Base-by-base conservation (phyloP, 305 asterid species). In the Fraxinus angustifolia region DNA sequence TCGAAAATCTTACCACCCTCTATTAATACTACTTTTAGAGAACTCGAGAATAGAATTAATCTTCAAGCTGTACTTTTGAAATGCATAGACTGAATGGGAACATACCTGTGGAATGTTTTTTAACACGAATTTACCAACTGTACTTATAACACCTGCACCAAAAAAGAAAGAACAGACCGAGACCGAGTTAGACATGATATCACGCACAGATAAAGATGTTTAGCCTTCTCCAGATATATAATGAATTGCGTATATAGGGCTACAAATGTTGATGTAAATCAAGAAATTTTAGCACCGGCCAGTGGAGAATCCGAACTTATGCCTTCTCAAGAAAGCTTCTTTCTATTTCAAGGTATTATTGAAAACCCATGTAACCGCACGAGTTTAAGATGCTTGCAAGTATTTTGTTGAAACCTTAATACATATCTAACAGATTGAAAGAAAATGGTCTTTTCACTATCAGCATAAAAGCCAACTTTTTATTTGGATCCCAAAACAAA, bases 91-190 rank as follows among this genome's bases (percentile, higher is more conserved):
- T 75, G 36, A 6, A 35, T 3, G 17, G 38, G 19, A 60, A 75
- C n/a, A 8, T 78, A 91, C 96, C 91, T 86, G 93, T 71, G 83
- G 88, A 87, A 87, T 90, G 79, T 84, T 84, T 78, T 92, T 92
- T 4, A 88, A 62, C 82, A 88, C 33, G 28, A 89, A 56, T 79
- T 62, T 82, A 73, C 92, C 92, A 60, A 89, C 23, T 6, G 88
- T 65, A 75, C 82, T 71, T 23, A 81, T 70, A 16, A 90, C 6
- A 83, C 92, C 96, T 90, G 91, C 78, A 75, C 34, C 79, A 74
- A 40, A 68, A 36, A 30, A 68, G 35, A 1, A 65, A 28, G 21
- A 6, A 14, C 14, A 38, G 6, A 38, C 48, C 12, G 19, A 14
- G 6, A 30, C 19, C 8, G 1, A 68, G 74, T 68, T 12, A 68